Evolutionary conservation across 2,329 filamentous ascomycete genomes (phyloP), one percentile per base, ranked within the genome.

Genomic region (Sclerotinia nivalis): DNA sequence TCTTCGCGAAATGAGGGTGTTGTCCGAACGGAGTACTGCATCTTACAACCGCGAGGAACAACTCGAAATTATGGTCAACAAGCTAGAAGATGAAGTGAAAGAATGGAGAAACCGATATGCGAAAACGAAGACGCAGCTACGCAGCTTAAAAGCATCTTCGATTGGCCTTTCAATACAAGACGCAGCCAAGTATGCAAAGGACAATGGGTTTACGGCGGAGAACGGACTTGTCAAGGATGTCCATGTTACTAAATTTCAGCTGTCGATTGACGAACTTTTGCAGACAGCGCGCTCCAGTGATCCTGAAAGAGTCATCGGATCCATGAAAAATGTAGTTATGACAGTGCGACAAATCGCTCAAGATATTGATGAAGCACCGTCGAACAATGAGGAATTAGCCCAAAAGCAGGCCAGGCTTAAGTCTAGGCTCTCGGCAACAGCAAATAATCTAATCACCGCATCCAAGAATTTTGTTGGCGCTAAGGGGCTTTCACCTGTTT

Each of bases 391-490:
- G 40, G 83, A 87, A 22, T 72, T 84, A 40, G 79, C 82, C 50
- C 86, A 88, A 73, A 83, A 90, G 72, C 88, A 89, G 73, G 83
- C 84, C 40, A 93, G 90, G 79, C 85, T 96, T 71, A 96, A 93
- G 80, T 86, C 88, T 64, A 90, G 91, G 70, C 91, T 98, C 4
- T 96, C 93, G n/a, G 91, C 91, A 2, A 97, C 95, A 1, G 94
- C 96, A 62, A 98, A 98, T 83, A 96, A 95, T 77, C 84, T 99
- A 70, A 97, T 98, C 76, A 98, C 95, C 2, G 93, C 95, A 1
- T 91, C 93, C 47, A 97, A 96, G 82, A 97, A 97, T 78, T 97
- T 96, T 79, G 90, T 92, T 47, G 86, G 88, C 15, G 90, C 93
- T 0, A 89, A 88, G 28, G 96, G 96, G 43, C 87, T 99, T 45